These are phyloP conservation scores for Bocquillonia castaneifolia DNA, from an alignment of 441 rosid species.

Conservation along the genomic window DNA sequence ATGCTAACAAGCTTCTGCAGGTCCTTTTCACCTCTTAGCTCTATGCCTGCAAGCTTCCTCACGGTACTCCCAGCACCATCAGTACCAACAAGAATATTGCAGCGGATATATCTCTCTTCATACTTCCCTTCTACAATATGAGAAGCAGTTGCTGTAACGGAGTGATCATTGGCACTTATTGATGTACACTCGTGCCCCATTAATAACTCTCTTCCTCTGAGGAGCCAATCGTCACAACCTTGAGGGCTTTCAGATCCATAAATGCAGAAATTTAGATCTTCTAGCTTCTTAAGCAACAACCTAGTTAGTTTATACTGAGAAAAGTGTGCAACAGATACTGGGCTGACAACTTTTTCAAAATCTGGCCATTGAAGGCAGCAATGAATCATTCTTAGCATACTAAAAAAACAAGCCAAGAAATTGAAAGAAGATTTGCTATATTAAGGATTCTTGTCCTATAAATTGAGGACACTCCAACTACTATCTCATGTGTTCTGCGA, in stretches of 20 bases:
- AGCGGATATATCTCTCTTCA: constrained; percentile 47
- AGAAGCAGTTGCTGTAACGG: constrained; percentile 54
- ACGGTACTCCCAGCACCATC: constrained; percentile 91
- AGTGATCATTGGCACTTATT: constrained; percentile 39
- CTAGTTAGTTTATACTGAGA: constrained; percentile 72
- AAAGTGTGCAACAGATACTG: constrained; percentile 84
- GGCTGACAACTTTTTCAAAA: constrained; percentile 75
- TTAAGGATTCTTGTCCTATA: constrained; percentile 5
- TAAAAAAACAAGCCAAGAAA: neutral
- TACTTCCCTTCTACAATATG: constrained; percentile 43
- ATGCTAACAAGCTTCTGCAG: constrained; percentile 86
- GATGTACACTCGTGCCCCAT: constrained; percentile 84
- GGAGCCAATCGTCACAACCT: constrained; percentile 25
- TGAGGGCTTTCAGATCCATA: constrained; percentile 29
- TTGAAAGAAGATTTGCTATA: neutral
- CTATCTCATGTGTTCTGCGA: neutral
- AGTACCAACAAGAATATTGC: constrained; percentile 66
- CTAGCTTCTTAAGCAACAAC: constrained; percentile 59
- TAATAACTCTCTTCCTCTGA: constrained; percentile 44
- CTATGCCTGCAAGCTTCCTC: constrained; percentile 58
- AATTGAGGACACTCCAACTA: neutral
- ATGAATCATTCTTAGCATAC: constrained; percentile 8
- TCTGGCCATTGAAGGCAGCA: constrained; percentile 42
- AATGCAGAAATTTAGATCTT: constrained; percentile 46
- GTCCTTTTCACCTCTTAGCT: constrained; percentile 69